Conservation (phyloP, 176 grass and related monocot species). For the Secale cereale region DNA sequence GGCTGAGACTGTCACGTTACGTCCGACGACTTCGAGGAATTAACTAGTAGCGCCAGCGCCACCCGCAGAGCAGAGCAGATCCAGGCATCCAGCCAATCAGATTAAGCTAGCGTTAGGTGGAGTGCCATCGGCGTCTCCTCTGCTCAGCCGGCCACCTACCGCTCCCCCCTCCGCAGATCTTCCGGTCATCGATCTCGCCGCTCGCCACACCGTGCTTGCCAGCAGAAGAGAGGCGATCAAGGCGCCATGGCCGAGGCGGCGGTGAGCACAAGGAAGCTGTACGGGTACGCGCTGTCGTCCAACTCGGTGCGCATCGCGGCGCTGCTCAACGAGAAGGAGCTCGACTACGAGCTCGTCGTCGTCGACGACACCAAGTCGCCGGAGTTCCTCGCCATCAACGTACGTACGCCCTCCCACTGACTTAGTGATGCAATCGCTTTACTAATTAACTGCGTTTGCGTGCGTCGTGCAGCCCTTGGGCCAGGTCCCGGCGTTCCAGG, state of each 20-base stretch:
- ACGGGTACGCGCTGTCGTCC: conserved; percentile 48
- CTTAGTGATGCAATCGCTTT: not conserved
- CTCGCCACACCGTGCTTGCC: not conserved
- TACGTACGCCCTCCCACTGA: not conserved
- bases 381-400: conserved; percentile 68
- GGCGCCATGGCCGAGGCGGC: not conserved
- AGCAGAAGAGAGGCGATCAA: not conserved
- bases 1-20: too few species aligned
- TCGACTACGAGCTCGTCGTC: conserved; percentile 56
- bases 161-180: not conserved
- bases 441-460: not conserved
- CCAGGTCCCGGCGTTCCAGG: conserved; percentile 1
- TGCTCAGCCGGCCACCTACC: not conserved
- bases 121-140: not conserved
- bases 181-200: not conserved
- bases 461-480: not conserved
- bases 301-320: conserved; percentile 46
- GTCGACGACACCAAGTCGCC: conserved; percentile 66
- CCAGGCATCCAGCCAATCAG: too few species aligned
- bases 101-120: not conserved
- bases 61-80: too few species aligned
- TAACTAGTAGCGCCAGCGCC: too few species aligned
- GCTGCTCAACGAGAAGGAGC: conserved; percentile 66
- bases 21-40: too few species aligned
- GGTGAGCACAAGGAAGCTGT: conserved; percentile 38